Conservation (phyloP, 108 stramenopile genomes). For the Pseudonitzschia multiseries region DNA sequence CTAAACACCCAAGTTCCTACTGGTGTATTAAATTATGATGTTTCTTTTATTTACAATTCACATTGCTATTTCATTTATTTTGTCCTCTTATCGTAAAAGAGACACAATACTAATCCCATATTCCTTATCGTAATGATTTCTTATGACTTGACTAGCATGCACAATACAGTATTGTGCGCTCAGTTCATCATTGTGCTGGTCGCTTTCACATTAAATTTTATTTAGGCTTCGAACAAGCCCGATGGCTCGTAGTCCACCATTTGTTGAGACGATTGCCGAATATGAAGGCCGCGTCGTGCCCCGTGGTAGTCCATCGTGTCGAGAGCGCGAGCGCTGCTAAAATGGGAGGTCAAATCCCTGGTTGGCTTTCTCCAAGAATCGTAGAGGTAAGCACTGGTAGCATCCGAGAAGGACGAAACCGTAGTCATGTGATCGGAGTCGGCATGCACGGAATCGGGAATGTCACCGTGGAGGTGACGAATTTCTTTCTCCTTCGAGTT, state of each 20-base stretch:
- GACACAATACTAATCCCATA: no score
- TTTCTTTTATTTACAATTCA: no score
- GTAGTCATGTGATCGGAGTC: constrained; percentile 21
- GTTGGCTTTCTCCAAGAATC: constrained; percentile 39
- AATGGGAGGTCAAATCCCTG: constrained; percentile 25
- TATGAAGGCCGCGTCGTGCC: not conserved
- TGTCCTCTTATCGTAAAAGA: no score
- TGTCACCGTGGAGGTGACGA: constrained; percentile 19
- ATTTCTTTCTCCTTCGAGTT: constrained; percentile 13
- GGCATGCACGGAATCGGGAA: constrained; percentile 30
- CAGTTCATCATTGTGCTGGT: not conserved
- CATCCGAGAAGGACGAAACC: constrained; percentile 42
- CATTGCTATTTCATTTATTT: no score
- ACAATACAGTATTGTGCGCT: not conserved
- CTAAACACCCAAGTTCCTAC: no score
- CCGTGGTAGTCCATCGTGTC: constrained; percentile 13
- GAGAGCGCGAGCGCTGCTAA: constrained; percentile 24
- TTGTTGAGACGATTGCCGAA: not conserved
- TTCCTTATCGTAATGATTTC: no score
- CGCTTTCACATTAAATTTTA: not conserved
- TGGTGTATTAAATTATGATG: no score
- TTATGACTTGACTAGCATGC: not conserved
- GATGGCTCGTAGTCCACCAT: not conserved
- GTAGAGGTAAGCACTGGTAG: constrained; percentile 18
- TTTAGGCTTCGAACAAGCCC: constrained; percentile 7